These are phyloP conservation scores for Aspergillus awamori DNA, from an alignment of 2,329 filamentous ascomycete species.

Conservation along the genomic window DNA sequence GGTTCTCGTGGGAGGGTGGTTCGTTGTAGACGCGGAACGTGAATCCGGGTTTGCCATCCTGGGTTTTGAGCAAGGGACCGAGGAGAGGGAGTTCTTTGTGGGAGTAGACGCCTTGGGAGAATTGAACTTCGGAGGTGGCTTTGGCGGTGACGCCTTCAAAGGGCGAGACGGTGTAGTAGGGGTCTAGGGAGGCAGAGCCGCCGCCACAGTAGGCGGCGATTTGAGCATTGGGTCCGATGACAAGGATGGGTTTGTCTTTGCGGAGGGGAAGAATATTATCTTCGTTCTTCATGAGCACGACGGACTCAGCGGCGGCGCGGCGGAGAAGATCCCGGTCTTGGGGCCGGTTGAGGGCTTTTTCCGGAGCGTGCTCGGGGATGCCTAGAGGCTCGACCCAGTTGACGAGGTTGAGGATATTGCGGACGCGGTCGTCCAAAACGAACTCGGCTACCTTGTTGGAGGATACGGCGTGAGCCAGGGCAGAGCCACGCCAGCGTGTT, in stretches of 20 bases:
- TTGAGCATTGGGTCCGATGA: constrained; percentile 60
- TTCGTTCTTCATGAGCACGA: constrained; percentile 75
- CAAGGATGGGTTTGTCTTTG: constrained; percentile 50
- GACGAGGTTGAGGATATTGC: constrained; percentile 61
- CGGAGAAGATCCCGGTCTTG: constrained; percentile 67
- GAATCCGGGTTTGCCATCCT: constrained; percentile 60
- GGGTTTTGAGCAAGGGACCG: constrained; percentile 55
- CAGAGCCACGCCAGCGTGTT: constrained; percentile 45
- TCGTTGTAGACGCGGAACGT: constrained; percentile 66
- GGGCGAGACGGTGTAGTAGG: constrained; percentile 51
- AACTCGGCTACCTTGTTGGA: constrained; percentile 61
- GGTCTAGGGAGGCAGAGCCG: constrained; percentile 61
- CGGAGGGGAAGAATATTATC: constrained; percentile 61
- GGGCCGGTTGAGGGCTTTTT: constrained; percentile 59
- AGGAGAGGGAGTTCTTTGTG: constrained; percentile 66
- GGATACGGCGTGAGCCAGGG: constrained; percentile 49
- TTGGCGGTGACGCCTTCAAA: constrained; percentile 47
- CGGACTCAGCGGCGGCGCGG: constrained; percentile 67
- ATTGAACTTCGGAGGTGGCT: constrained; percentile 45
- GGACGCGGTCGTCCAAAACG: constrained; percentile 61
- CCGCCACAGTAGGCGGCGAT: constrained; percentile 59
- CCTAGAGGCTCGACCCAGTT: constrained; percentile 59
- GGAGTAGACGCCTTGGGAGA: constrained; percentile 65
- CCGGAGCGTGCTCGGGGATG: constrained; percentile 58
- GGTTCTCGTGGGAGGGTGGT: constrained; percentile 51